A percentile compares a stretch with the other conserved stretches of the same genome.
phyloP scores from a whole-genome alignment of 2,329 filamentous ascomycete species.

The Neofusicoccum parvum region DNA sequence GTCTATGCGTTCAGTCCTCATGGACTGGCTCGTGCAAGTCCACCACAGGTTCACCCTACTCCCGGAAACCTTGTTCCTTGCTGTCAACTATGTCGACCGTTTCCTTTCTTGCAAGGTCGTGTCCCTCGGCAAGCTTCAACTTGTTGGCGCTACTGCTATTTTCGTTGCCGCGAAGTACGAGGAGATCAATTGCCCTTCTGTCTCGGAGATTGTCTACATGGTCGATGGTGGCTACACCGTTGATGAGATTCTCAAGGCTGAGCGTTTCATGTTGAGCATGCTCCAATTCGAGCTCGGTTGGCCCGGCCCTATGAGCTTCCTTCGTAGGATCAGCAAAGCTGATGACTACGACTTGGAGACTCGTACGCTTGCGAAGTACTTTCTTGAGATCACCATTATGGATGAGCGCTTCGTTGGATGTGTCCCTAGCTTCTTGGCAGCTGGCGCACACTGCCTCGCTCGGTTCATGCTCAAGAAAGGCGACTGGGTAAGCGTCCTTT shows the following conservation, averaged over 20 bases:
- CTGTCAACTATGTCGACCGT: slow-evolving; percentile 95
- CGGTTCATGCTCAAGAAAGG: slow-evolving; percentile 88
- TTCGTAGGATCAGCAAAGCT: slow-evolving; percentile 95
- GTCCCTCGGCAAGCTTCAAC: slow-evolving; percentile 89
- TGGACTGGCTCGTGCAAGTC: slow-evolving; percentile 98
- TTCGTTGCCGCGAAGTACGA: slow-evolving; percentile 98
- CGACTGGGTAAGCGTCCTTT: slow-evolving; percentile 72
- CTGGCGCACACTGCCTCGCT: slow-evolving; percentile 89
- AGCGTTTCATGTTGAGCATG: slow-evolving; percentile 98
- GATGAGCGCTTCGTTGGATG: slow-evolving; percentile 95
- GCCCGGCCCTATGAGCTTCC: slow-evolving; percentile 99
- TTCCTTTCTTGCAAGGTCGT: slow-evolving; percentile 95
- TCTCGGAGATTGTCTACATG: slow-evolving; percentile 97
- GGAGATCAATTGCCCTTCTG: slow-evolving; percentile 95
- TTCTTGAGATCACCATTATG: slow-evolving; percentile 95
- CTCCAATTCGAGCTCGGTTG: slow-evolving; percentile 93
- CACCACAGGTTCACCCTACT: slow-evolving; percentile 88
- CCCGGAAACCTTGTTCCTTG: slow-evolving; percentile 92
- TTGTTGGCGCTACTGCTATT: slow-evolving; percentile 93
- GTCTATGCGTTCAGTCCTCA: slow-evolving; percentile 96
- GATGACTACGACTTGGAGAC: slow-evolving; percentile 97
- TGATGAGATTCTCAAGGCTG: slow-evolving; percentile 94
- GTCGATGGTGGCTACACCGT: slow-evolving; percentile 87
- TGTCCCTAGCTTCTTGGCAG: slow-evolving; percentile 86
- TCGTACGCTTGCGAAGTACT: slow-evolving; percentile 94